Evolutionary conservation across 345 rosid genomes (phyloP), one percentile per base, ranked within the genome.

Genomic region (Heritiera littoralis): DNA sequence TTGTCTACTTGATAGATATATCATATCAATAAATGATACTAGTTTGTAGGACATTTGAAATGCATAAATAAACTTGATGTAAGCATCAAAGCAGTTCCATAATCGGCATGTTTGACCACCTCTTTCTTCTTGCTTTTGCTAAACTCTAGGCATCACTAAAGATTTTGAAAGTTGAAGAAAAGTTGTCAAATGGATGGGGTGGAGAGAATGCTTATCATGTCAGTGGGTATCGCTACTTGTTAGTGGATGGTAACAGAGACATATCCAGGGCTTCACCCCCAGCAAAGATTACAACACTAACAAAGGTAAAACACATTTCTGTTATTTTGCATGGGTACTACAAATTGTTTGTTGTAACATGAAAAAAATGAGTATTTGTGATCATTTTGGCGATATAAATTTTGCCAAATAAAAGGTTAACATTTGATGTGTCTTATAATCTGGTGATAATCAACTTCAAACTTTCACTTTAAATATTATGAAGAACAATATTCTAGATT

Each of bases 191-290:
- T 86, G 98, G 94, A 75, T 96, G 99, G 99, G 97, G 92, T 81
- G 98, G 99, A 49, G 97, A 96, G 91, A 96, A 94, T 87, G 94
- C 98, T 5, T 94, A 94, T 86, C 99, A 96, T 78, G 95, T 92
- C 49, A 75, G 89, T 79, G 99, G 99, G 14, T 94, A 96, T 80
- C 98, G 99, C 5, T 96, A 96, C 87, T 87, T 94, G 84, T 88
- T 96, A 38, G 85, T 90, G 80, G 99, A 94, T 79, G 89, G 86
- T 81, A 93, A 89, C 85, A 84, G 90, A 86, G 87, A 86, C 82
- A 83, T 89, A 74, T 96, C 98, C 78, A 88, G 98, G 84, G 92
- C 95, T 72, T 91, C 99, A 74, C 99, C 99, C 3, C 82, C 98
- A 12, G 92, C 87, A 80, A 96, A 96, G 84, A 98, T 96, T 77